Conservation (phyloP, 805 yeast species). For the Lipomyces sp. region DNA sequence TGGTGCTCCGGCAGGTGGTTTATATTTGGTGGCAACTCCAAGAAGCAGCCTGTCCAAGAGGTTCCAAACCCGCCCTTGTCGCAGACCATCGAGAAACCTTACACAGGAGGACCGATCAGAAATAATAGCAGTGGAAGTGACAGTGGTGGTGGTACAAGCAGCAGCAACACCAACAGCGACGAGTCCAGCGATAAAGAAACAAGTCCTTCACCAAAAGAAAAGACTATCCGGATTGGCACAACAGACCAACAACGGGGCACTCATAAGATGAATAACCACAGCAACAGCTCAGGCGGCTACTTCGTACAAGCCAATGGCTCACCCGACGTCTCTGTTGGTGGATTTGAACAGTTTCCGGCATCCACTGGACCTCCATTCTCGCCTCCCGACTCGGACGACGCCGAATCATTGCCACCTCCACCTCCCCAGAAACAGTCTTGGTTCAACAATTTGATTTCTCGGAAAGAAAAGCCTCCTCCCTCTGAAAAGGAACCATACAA, state of each 20-base stretch:
- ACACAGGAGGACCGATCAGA: neutral
- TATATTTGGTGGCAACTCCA: conserved; percentile 7
- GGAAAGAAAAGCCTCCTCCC: conserved; percentile 16
- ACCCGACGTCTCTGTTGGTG: neutral
- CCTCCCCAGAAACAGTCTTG: conserved; percentile 23
- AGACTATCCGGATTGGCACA: conserved; percentile 3
- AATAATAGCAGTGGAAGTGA: conserved; percentile 14
- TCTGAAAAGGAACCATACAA: conserved; percentile 11
- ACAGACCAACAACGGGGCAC: neutral
- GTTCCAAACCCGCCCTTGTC: neutral
- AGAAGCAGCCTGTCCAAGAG: neutral
- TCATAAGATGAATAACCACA: neutral
- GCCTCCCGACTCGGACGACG: conserved; percentile 35
- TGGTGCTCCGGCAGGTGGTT: conserved; percentile 8
- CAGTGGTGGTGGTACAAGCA: conserved; percentile 19
- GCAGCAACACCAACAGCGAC: conserved; percentile 1
- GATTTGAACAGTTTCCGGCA: conserved; percentile 35
- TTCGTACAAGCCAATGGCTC: conserved; percentile 10
- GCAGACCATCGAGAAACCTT: neutral
- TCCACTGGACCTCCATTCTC: conserved; percentile 25
- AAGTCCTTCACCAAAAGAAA: conserved; percentile 8
- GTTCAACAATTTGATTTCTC: conserved; percentile 22
- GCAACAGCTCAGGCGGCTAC: conserved; percentile 12
- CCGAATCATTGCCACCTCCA: conserved; percentile 4
- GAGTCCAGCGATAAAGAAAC: conserved; percentile 12